Conservation (phyloP, 306 rosid species). For the Trifolium fragiferum region DNA sequence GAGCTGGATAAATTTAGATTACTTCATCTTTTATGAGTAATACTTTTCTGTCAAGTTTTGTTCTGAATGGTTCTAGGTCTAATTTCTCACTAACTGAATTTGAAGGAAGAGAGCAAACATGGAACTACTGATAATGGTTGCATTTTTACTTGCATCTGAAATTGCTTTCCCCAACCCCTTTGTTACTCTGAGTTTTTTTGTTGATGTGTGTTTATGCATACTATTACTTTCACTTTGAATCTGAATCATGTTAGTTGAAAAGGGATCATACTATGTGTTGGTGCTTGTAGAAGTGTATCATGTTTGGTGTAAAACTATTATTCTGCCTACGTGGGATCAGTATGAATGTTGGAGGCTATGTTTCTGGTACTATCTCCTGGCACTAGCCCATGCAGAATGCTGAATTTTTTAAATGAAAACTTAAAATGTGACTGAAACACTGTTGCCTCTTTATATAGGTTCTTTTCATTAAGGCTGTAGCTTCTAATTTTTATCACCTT, state of each 20-base stretch:
- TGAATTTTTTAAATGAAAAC: conserved; percentile 35
- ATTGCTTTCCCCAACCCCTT: neutral
- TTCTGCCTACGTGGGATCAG: conserved; percentile 35
- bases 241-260: conserved; percentile 27
- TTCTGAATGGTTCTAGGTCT: neutral
- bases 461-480: conserved; percentile 44
- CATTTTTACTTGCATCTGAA: conserved; percentile 5
- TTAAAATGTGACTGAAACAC: conserved; percentile 1
- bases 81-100: neutral
- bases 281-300: conserved; percentile 13
- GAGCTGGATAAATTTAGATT: neutral
- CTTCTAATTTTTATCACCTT: conserved; percentile 45
- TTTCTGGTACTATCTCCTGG: conserved; percentile 41
- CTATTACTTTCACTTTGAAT: conserved; percentile 18
- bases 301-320: conserved; percentile 23
- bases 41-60: conserved; percentile 1
- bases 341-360: conserved; percentile 10
- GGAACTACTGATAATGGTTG: conserved; percentile 1
- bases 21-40: conserved; percentile 16
- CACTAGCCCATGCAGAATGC: conserved; percentile 28
- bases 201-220: conserved; percentile 12
- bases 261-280: conserved; percentile 17
- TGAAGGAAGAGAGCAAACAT: neutral
- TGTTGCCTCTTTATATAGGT: conserved; percentile 11
- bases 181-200: neutral